Evolutionary conservation across 1,139 yeast species (phyloP), one percentile per base, ranked within the genome.

Genomic region (Zygosaccharomyces pseudobailii): DNA sequence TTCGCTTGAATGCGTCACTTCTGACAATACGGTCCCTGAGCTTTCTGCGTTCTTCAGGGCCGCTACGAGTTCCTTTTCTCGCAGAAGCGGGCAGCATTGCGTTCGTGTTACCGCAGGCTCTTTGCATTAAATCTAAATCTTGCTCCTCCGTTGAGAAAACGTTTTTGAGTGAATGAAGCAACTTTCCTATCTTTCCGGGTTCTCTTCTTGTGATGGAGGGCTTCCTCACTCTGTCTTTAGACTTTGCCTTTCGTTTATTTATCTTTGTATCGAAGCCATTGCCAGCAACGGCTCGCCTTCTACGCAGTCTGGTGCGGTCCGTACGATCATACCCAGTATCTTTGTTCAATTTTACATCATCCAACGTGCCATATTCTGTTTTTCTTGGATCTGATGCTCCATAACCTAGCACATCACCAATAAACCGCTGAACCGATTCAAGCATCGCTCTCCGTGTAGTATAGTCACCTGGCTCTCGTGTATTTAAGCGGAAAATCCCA

Each of bases 1-100:
- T 61, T 28, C 53, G 49, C 48, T 58, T 59, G 37, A 63, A 58
- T 1, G 62, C 63, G 24, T 59, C 57, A 42, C 65, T 62, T 22
- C 53, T 48, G 20, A 55, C 53, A 19, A 61, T 56, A 43, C 56
- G 46, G 24, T 53, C 49, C 49, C 49, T 51, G 38, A 57, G 35
- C 47, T 50, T 40, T 46, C 43, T 36, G 28, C 47, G 40, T 40
- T 45, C 55, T 33, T 47, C 52, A 3, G 31, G 22, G 21, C 48
- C 46, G 3, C 53, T 45, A 19, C 23, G 25, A 6, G 24, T 17
- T 28, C 41, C 41, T 17, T 48, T 10, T 22, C 40, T 41, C 28
- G 40, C 42, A 4, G 38, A 50, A 8, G 36, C 33, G 8, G 56
- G 55, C 20, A 55, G 39, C 43, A 49, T 48, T 17, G 43, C 42